Evolutionary conservation across 2,329 filamentous ascomycete genomes (phyloP), one percentile per base, ranked within the genome.

Genomic region (Aspergillus oerlinghausenensis): DNA sequence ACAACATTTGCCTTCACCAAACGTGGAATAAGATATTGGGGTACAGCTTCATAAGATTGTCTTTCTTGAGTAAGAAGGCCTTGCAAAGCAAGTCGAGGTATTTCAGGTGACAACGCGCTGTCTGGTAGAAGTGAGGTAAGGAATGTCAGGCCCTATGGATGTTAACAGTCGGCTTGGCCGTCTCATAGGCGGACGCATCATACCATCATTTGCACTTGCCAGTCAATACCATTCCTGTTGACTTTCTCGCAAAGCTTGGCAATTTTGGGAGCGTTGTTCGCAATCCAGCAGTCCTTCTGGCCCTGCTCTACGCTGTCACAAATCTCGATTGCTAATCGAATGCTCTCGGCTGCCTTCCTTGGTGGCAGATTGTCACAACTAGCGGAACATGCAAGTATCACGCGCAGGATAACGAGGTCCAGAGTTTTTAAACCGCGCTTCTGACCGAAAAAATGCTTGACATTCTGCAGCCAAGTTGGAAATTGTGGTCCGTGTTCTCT

Each of bases 1-100:
- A 78, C 79, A 42, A 68, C 68, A 52, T 72, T 64, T 58, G 74
- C 70, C 52, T 74, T 68, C 26, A 78, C 60, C 17, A 77, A 56
- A 0, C 65, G 66, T 48, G 64, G 54, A 28, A 69, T 53, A 26
- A 64, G 56, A 21, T 64, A 55, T 17, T 54, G 45, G 14, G 71
- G 62, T 25, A 75, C 54, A 2, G 45, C 50, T 21, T 60, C 58
- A 28, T 72, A 45, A 1, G 63, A 55, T 43, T 47, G 55, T 19
- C 55, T 55, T 5, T 66, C 57, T 9, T 67, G 62, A 10, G 66
- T 68, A 5, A 70, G 52, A 28, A 73, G 58, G 21, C 57, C 59
- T 19, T 68, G 60, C 23, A 69, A 47, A 9, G 65, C 64, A 32
- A 68, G 51, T 1, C 58, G 55, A 3, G 64, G 57, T 42, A 75